Evolutionary conservation across 2,329 filamentous ascomycete genomes (phyloP), one percentile per base, ranked within the genome.

Genomic region (Pseudopithomyces maydicus): DNA sequence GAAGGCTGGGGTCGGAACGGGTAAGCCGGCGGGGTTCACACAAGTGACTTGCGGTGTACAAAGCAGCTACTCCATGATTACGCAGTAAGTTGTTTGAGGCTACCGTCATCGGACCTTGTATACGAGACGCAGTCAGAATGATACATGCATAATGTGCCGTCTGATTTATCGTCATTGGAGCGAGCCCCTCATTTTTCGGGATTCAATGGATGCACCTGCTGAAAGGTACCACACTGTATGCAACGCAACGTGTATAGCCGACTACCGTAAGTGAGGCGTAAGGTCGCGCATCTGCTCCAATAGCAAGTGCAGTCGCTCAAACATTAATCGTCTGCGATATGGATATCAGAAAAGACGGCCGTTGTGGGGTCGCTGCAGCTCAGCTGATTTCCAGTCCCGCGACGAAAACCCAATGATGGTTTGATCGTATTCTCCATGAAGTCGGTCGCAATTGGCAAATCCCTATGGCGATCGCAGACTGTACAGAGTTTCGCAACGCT

Each of bases 101-200:
- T 59, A n/a, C 43, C 51, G 55, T 56, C 59, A 65, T 73, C 71
- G 73, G 70, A 67, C 74, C 70, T 63, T 69, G 64, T 54, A 59
- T 58, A 61, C 59, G 44, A 59, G 56, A 70, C 74, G 71, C 69
- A 63, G 57, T 54, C 44, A 58, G 59, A 57, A 61, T 56, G 17
- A 41, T 46, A 51, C 51, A 60, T 56, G 48, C 52, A 26, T 38
- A 45, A 49, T 57, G 42, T 44, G 38, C 44, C 39, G 50, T 42
- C 36, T n/a, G 41, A 19, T 22, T 10, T 23, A 35, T 44, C 39
- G 39, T 52, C n/a, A 58, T 58, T 59, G 56, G 49, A 15, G 2
- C 19, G 17, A 26, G 35, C 48, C 48, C 52, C 56, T 56, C 48
- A 48, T 54, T 66, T n/a, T 59, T 67, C 64, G 64, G 65, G 63